phyloP scores from a whole-genome alignment of 2,329 filamentous ascomycete genomes.

The Gnomoniopsis sp. region DNA sequence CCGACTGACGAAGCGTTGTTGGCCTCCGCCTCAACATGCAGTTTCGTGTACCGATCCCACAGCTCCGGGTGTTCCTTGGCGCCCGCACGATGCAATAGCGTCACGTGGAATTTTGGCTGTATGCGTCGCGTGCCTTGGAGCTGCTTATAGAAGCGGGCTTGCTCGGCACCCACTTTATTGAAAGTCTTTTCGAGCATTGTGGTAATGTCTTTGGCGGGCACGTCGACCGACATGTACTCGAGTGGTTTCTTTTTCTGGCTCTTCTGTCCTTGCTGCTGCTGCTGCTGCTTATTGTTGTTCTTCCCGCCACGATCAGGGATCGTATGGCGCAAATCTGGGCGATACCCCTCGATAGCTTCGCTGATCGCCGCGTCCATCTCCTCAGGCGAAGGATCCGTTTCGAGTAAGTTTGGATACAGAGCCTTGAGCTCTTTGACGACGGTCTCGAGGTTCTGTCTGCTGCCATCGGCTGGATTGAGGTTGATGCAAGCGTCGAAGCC shows the following conservation, averaged over 20 bases:
- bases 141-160: conserved; percentile 69
- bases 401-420: conserved; percentile 75
- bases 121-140: conserved; percentile 71
- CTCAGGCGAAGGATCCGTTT: conserved; percentile 64
- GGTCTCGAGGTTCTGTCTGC: conserved; percentile 80
- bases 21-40: conserved; percentile 47
- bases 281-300: conserved; percentile 41
- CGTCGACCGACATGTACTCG: conserved; percentile 55
- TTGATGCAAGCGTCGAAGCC: conserved; percentile 83
- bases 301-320: conserved; percentile 57
- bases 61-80: conserved; percentile 60
- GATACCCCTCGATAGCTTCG: conserved; percentile 71
- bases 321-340: conserved; percentile 70
- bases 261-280: conserved; percentile 28
- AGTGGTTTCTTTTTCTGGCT: conserved; percentile 45
- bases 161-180: conserved; percentile 44
- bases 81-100: conserved; percentile 77
- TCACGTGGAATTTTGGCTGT: conserved; percentile 88
- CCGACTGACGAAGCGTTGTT: conserved; percentile 52
- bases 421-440: conserved; percentile 68
- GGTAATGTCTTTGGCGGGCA: conserved; percentile 40
- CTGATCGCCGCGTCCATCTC: conserved; percentile 79
- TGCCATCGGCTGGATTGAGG: conserved; percentile 73
- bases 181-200: conserved; percentile 70
- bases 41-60: conserved; percentile 70